phyloP scores from a whole-genome alignment of 768 basidiomycete genomes.

The Melanogaster broomeanus region DNA sequence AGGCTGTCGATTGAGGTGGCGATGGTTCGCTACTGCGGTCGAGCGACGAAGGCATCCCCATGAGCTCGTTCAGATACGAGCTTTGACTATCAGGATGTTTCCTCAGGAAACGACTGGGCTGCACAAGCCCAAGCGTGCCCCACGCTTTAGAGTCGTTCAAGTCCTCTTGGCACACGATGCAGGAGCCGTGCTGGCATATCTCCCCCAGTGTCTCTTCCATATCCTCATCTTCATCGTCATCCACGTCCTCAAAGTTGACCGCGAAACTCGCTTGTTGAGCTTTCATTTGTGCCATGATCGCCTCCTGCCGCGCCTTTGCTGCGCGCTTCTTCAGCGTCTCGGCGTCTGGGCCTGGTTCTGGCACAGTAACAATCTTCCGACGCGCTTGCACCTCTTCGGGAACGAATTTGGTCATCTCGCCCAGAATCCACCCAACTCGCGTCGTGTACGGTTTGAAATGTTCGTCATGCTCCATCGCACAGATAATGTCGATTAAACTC shows the following conservation, averaged over 20 bases:
- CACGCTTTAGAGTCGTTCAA: conserved; percentile 72
- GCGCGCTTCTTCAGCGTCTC: conserved; percentile 80
- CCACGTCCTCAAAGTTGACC: conserved; percentile 74
- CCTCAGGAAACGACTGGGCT: conserved; percentile 84
- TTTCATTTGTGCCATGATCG: conserved; percentile 95
- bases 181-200: conserved; percentile 76
- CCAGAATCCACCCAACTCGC: conserved; percentile 76
- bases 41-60: conserved; percentile 62
- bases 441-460: conserved; percentile 71
- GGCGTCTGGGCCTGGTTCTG: conserved; percentile 43
- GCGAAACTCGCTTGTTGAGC: conserved; percentile 88
- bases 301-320: conserved; percentile 88
- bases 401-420: conserved; percentile 54
- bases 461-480: conserved; percentile 75
- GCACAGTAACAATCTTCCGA: conserved; percentile 43
- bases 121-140: conserved; percentile 83
- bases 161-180: conserved; percentile 98
- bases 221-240: conserved; percentile 62
- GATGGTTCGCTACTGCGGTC: conserved; percentile 49
- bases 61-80: conserved; percentile 68
- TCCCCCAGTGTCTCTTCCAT: conserved; percentile 46
- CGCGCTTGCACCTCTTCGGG: conserved; percentile 56
- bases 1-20: conserved; percentile 34
- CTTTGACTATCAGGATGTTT: conserved; percentile 69
- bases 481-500: conserved; percentile 71